Evolutionary conservation across 2,329 filamentous ascomycete species (phyloP).

Genomic region (Ophiostoma tasmaniense): DNA sequence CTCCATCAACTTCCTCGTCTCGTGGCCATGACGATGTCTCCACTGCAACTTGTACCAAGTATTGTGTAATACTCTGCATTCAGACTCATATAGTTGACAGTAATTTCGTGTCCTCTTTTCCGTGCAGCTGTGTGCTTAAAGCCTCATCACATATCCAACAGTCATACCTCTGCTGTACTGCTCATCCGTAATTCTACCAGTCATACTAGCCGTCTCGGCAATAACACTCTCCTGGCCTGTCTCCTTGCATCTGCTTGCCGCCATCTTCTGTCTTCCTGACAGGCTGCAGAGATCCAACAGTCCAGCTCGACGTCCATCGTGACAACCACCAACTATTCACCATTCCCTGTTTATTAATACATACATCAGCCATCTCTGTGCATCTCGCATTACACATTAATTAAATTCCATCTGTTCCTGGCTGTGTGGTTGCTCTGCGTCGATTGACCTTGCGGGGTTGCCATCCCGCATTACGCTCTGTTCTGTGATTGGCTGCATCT

Average conservation of each 20-base stretch:
- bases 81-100: no score
- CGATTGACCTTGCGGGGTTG: constrained; percentile 6
- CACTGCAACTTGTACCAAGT: background rate
- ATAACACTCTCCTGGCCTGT: background rate
- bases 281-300: no score
- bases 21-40: background rate
- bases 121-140: background rate
- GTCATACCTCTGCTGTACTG: background rate
- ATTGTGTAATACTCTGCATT: background rate
- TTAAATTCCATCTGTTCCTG: background rate
- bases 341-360: background rate
- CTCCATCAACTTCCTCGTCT: background rate
- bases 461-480: background rate
- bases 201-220: background rate
- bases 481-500: background rate
- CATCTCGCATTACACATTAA: background rate
- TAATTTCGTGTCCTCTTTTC: background rate
- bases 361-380: background rate
- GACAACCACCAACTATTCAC: background rate
- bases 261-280: background rate
- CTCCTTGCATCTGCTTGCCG: background rate
- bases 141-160: background rate
- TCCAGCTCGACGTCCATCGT: no score
- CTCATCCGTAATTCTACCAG: background rate
- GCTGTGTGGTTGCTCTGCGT: background rate